phyloP scores from a whole-genome alignment of 2,329 filamentous ascomycete genomes.

The Nigrospora sphaerica region DNA sequence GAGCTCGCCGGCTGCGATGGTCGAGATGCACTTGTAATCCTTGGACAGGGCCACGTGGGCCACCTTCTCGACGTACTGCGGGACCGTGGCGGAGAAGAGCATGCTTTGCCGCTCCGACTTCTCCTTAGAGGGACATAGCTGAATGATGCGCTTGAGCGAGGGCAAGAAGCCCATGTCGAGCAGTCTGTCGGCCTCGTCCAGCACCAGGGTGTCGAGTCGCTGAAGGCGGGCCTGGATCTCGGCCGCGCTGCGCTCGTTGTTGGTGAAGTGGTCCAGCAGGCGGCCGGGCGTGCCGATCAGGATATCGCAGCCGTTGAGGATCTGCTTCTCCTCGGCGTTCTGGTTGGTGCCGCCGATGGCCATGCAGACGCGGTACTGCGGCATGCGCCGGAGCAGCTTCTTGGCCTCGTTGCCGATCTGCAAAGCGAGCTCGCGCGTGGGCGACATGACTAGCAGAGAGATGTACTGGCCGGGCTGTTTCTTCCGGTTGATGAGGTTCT shows the following conservation, averaged over 20 bases:
- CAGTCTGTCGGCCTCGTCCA: conserved; percentile 77
- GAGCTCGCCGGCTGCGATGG: conserved; percentile 65
- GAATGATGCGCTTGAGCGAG: conserved; percentile 69
- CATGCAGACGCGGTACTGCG: conserved; percentile 68
- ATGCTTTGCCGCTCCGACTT: conserved; percentile 61
- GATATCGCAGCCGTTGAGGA: conserved; percentile 68
- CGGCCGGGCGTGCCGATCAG: conserved; percentile 77
- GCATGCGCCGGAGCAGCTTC: conserved; percentile 48
- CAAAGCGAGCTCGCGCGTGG: conserved; percentile 73
- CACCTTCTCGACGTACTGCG: conserved; percentile 69
- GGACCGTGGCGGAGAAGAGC: conserved; percentile 82
- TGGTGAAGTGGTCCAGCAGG: conserved; percentile 70
- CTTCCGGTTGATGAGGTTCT: conserved; percentile 44
- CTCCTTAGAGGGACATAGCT: conserved; percentile 56
- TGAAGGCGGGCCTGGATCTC: conserved; percentile 60
- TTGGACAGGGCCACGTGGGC: conserved; percentile 61
- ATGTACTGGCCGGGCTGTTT: conserved; percentile 31
- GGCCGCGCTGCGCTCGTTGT: conserved; percentile 48
- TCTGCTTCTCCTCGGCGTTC: conserved; percentile 61
- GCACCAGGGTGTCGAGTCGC: conserved; percentile 67
- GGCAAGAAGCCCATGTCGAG: conserved; percentile 82
- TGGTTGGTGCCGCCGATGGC: conserved; percentile 78
- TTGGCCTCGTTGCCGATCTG: conserved; percentile 76
- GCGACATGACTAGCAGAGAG: conserved; percentile 66
- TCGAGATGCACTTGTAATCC: conserved; percentile 75